A percentile compares a stretch with the other conserved stretches of the same genome.
phyloP scores from a whole-genome alignment of 1,284 basidiomycete species.

The Inonotus hispidus region DNA sequence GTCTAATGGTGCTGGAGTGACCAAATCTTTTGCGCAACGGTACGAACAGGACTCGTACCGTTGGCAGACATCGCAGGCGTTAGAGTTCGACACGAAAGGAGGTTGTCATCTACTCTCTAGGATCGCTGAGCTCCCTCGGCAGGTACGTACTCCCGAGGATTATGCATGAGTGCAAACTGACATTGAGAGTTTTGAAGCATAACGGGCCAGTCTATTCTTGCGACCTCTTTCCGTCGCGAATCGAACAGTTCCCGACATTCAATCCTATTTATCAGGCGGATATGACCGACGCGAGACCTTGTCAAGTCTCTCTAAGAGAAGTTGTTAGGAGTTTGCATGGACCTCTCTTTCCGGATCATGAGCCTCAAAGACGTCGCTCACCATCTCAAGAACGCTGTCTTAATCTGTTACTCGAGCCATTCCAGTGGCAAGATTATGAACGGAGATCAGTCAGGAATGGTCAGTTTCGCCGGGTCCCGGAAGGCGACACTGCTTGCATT shows the following conservation, averaged over 20 bases:
- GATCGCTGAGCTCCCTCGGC: neutral
- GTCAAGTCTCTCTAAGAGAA: slow-evolving; percentile 40
- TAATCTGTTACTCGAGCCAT: slow-evolving; percentile 41
- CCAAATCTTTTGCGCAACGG: slow-evolving; percentile 31
- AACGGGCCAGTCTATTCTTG: neutral
- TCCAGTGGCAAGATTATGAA: slow-evolving; percentile 36
- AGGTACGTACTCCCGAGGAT: neutral
- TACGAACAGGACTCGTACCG: neutral
- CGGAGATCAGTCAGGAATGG: slow-evolving; percentile 33
- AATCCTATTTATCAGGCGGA: neutral
- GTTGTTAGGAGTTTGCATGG: slow-evolving; percentile 57
- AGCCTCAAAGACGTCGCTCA: slow-evolving; percentile 27
- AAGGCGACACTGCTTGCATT: slow-evolving; percentile 28
- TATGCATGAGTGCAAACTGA: neutral
- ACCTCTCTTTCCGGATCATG: slow-evolving; percentile 46
- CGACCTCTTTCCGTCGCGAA: neutral
- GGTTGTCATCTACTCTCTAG: neutral
- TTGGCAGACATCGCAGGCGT: neutral
- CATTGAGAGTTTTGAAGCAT: neutral
- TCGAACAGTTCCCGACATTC: neutral
- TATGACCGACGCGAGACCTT: neutral
- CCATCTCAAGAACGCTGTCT: slow-evolving; percentile 38
- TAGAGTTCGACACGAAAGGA: slow-evolving; percentile 6
- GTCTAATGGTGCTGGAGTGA: slow-evolving; percentile 37
- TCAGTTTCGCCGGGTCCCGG: slow-evolving; percentile 25